Conservation (phyloP, 1,284 basidiomycete genomes). For the Takashimella koratensis region DNA sequence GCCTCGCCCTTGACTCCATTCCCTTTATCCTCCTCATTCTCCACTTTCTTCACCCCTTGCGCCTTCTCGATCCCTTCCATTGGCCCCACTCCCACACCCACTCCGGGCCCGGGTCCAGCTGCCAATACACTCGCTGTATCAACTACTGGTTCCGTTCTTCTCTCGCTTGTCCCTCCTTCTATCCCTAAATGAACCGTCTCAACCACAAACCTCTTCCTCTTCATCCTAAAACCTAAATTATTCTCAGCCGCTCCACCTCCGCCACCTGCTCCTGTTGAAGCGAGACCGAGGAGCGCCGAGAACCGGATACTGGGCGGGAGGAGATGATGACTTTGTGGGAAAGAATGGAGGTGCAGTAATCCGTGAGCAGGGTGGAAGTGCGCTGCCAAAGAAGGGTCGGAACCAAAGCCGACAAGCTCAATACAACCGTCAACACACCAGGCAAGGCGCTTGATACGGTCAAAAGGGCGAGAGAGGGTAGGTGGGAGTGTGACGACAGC, state of each 20-base stretch:
- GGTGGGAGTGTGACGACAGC: slow-evolving; percentile 64
- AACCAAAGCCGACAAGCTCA: slow-evolving; percentile 69
- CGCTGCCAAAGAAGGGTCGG: slow-evolving; percentile 48
- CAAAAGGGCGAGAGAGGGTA: slow-evolving; percentile 38
- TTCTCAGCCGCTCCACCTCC: slow-evolving; percentile 73
- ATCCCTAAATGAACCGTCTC: slow-evolving; percentile 91
- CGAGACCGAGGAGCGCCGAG: slow-evolving; percentile 69
- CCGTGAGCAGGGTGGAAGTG: slow-evolving; percentile 81
- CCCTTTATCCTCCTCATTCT: slow-evolving; percentile 9
- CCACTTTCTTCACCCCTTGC: background rate
- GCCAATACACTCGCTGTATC: slow-evolving; percentile 1
- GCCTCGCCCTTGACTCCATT: slow-evolving; percentile 10
- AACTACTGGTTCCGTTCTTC: slow-evolving; percentile 57
- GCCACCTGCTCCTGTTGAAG: slow-evolving; percentile 39
- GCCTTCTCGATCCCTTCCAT: background rate
- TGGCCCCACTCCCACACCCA: slow-evolving; percentile 8
- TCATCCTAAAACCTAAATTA: slow-evolving; percentile 92
- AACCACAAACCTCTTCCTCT: slow-evolving; percentile 76
- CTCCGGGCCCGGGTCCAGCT: background rate
- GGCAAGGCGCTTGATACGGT: slow-evolving; percentile 70
- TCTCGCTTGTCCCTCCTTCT: slow-evolving; percentile 84
- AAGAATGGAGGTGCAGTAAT: slow-evolving; percentile 65
- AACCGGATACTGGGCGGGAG: slow-evolving; percentile 69
- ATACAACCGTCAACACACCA: slow-evolving; percentile 74
- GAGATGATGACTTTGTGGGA: slow-evolving; percentile 67